Conservation (phyloP, 768 basidiomycete species). For the Tulasnella sp. region DNA sequence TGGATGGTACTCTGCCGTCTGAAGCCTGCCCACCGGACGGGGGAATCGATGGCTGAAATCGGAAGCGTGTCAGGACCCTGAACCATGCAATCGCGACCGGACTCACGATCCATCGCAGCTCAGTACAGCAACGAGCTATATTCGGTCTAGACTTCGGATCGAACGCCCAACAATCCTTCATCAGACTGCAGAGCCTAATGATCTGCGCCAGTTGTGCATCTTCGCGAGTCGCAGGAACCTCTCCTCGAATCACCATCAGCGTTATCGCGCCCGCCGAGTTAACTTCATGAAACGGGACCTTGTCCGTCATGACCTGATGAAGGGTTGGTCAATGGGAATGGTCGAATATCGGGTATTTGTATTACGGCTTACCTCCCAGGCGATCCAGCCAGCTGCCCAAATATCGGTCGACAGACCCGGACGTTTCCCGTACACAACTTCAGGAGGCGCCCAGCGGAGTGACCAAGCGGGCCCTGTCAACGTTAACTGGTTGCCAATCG, state of each 20-base stretch:
- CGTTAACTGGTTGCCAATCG: not conserved
- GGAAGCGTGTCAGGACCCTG: not conserved
- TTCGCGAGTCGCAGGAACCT: not conserved
- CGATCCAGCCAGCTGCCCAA: not conserved
- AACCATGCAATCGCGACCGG: not conserved
- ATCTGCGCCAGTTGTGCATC: not conserved
- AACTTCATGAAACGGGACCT: not conserved
- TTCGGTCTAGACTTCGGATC: not conserved
- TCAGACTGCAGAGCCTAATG: not conserved
- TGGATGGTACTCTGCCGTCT: not conserved
- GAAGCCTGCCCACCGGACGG: not conserved
- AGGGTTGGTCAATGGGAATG: not conserved
- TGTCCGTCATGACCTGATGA: not conserved
- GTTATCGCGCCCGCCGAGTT: not conserved
- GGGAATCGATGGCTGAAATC: not conserved
- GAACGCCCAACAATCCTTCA: not conserved
- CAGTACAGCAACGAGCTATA: not conserved
- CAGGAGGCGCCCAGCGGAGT: not conserved
- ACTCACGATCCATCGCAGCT: not conserved
- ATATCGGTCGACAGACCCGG: not conserved
- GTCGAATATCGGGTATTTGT: not conserved
- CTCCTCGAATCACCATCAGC: not conserved
- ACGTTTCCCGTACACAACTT: not conserved
- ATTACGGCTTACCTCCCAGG: not conserved
- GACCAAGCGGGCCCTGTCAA: not conserved